These are phyloP conservation scores for Ogataea glucozyma DNA, from an alignment of 805 yeast species.

Conservation along the genomic window DNA sequence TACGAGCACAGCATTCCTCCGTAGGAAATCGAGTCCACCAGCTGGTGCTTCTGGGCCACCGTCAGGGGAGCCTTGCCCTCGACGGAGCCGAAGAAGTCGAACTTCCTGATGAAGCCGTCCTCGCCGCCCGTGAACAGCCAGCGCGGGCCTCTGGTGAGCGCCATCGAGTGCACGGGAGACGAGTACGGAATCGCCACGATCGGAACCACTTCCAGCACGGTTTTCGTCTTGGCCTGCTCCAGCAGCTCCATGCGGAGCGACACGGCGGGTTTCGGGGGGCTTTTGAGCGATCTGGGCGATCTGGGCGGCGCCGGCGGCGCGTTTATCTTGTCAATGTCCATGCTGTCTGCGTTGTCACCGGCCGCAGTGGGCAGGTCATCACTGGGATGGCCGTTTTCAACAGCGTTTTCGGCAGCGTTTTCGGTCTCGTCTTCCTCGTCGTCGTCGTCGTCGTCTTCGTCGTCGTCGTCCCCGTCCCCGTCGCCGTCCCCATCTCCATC, in stretches of 20 bases:
- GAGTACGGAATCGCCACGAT: conserved; percentile 86
- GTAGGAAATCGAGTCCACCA: conserved; percentile 80
- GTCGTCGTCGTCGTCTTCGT: conserved; percentile 12
- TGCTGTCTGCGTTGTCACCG: conserved; percentile 24
- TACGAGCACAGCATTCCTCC: conserved; percentile 83
- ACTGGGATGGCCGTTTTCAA: conserved; percentile 13
- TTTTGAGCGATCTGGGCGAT: too few species aligned
- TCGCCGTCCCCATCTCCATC: conserved; percentile 25
- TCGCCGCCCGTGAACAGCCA: conserved; percentile 94
- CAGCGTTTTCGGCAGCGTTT: conserved; percentile 28
- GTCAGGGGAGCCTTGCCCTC: conserved; percentile 87
- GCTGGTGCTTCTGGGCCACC: conserved; percentile 84
- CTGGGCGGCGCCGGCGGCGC: too few species aligned
- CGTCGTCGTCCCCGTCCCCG: conserved; percentile 14
- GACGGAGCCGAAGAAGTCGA: conserved; percentile 80
- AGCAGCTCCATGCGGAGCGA: conserved; percentile 29
- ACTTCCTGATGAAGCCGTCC: conserved; percentile 90
- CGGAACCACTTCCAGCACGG: conserved; percentile 72
- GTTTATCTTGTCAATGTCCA: conserved; percentile 21
- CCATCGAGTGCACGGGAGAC: conserved; percentile 72
- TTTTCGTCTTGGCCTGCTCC: conserved; percentile 50
- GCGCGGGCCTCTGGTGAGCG: conserved; percentile 75
- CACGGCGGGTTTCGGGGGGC: too few species aligned
- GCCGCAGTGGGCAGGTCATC: conserved; percentile 11
- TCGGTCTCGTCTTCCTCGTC: conserved; percentile 19